Evolutionary conservation across 257 asterid species (phyloP).

Genomic region (Craterostigma plantagineum): DNA sequence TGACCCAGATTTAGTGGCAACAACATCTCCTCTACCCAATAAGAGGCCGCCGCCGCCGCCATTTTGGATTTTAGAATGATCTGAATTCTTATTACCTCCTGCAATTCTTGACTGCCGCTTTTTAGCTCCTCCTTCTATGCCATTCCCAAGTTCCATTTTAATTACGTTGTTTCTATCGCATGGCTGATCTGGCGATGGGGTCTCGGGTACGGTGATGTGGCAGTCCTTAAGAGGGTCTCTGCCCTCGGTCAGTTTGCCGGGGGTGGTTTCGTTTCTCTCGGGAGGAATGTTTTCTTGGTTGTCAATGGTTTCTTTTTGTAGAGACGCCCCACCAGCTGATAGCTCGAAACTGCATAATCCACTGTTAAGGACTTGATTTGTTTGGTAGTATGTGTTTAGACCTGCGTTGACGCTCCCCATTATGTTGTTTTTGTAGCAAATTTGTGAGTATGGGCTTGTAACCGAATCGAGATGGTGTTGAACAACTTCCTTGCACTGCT

Average conservation of each 20-base stretch:
- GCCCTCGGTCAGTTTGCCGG: constrained; percentile 47
- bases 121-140: constrained; percentile 48
- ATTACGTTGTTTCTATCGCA: constrained; percentile 35
- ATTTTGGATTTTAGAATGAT: constrained; percentile 38
- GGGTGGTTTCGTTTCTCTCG: constrained; percentile 48
- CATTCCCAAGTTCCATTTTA: constrained; percentile 62
- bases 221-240: constrained; percentile 65
- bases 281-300: constrained; percentile 81
- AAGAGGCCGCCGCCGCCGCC: too few species aligned
- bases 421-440: constrained; percentile 50
- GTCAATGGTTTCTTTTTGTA: constrained; percentile 16
- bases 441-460: constrained; percentile 80
- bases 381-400: constrained; percentile 17
- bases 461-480: constrained; percentile 91
- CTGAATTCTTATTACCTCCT: constrained; percentile 29
- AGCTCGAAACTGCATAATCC: constrained; percentile 45
- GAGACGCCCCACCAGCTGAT: constrained; percentile 34
- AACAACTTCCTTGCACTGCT: constrained; percentile 71
- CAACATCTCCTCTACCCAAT: constrained; percentile 38
- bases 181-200: constrained; percentile 95
- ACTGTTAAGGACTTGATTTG: constrained; percentile 31
- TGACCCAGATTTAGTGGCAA: constrained; percentile 41
- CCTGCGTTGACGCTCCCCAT: constrained; percentile 27
- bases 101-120: constrained; percentile 62
- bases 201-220: constrained; percentile 91